Evolutionary conservation across 116 monocot species (phyloP).

Genomic region (Dioscorea cayenensis): DNA sequence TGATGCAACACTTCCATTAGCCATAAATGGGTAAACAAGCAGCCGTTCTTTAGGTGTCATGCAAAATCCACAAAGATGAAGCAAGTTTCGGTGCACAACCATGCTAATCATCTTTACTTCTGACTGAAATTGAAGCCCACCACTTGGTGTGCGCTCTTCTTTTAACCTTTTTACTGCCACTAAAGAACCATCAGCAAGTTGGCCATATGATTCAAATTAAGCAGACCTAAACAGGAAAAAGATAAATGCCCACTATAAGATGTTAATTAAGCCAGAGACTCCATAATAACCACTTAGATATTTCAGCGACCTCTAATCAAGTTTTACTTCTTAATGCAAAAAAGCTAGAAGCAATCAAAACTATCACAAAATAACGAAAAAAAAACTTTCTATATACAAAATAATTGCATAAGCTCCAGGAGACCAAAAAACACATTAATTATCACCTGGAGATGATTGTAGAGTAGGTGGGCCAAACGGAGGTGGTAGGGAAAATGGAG

Average conservation of each 20-base stretch:
- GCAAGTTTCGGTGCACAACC: constrained; percentile 89
- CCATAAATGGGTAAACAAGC: constrained; percentile 96
- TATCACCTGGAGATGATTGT: constrained; percentile 45
- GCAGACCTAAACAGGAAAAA: too few relatives aligned
- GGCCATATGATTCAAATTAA: constrained; percentile 2
- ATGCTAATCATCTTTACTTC: constrained; percentile 99
- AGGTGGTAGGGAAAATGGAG: constrained; percentile 97
- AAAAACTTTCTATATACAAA: neutral
- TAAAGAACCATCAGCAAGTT: constrained; percentile 77
- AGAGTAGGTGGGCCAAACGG: constrained; percentile 59
- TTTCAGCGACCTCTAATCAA: neutral
- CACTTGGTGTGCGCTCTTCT: constrained; percentile 87
- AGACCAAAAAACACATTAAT: neutral
- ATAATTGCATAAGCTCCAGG: neutral
- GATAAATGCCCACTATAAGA: too few relatives aligned
- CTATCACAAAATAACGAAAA: neutral
- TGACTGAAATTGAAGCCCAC: constrained; percentile 94
- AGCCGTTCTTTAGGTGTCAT: constrained; percentile 92
- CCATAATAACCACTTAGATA: too few relatives aligned
- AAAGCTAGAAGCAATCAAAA: neutral
- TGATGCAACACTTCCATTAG: constrained; percentile 92
- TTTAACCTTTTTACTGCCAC: constrained; percentile 94
- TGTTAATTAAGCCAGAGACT: too few relatives aligned
- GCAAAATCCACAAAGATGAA: constrained; percentile 84
- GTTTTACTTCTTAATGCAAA: neutral